Conservation (phyloP, 192 early-diverging fungal species). For the Coemansia biformis region DNA sequence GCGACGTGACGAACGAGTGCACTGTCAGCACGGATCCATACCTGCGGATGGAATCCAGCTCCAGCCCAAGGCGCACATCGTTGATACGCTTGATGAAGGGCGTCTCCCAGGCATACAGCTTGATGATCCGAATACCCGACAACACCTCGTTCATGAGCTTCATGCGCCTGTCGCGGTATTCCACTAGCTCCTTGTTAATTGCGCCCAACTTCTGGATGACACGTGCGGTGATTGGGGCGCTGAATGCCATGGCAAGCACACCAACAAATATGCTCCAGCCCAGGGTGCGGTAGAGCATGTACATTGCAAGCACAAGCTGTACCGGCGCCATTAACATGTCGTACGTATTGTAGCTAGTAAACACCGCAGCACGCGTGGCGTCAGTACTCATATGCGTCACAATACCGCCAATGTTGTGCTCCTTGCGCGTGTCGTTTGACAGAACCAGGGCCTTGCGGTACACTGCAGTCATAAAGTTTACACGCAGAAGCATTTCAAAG, state of each 20-base stretch:
- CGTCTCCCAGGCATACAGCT: too few species aligned
- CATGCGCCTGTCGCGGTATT: conserved; percentile 57
- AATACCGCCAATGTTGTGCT: conserved; percentile 73
- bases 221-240: conserved; percentile 75
- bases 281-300: conserved; percentile 63
- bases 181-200: conserved; percentile 83
- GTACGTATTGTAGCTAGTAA: neutral
- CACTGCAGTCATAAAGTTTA: conserved; percentile 1
- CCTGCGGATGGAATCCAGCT: conserved; percentile 35
- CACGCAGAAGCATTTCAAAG: neutral
- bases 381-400: conserved; percentile 64
- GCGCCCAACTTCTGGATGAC: conserved; percentile 66
- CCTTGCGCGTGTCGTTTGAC: conserved; percentile 52
- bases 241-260: conserved; percentile 74
- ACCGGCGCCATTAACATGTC: conserved; percentile 39
- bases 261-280: conserved; percentile 82
- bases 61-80: conserved; percentile 25
- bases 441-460: conserved; percentile 15
- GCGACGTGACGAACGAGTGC: conserved; percentile 41
- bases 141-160: conserved; percentile 64
- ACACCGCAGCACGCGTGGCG: conserved; percentile 6
- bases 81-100: conserved; percentile 41
- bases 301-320: conserved; percentile 5
- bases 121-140: conserved; percentile 59
- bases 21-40: conserved; percentile 27